Conservation (phyloP, 306 rosid species). For the Lupinus albus region DNA sequence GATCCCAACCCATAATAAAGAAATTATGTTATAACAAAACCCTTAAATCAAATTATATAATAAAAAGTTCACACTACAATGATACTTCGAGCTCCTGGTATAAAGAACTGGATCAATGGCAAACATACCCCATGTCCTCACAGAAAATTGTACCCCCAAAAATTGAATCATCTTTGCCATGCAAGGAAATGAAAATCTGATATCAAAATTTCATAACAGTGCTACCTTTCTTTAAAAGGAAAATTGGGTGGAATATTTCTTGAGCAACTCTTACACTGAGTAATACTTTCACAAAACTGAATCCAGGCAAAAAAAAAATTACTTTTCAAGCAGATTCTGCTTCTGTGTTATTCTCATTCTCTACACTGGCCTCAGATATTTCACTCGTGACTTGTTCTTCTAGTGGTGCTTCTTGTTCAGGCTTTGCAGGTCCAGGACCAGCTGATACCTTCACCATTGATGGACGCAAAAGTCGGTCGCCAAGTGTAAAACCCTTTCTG, state of each 20-base stretch:
- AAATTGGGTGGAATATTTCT: constrained; percentile 36
- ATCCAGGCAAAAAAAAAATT: constrained; percentile 33
- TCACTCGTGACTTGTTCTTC: constrained; percentile 55
- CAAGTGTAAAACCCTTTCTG: constrained; percentile 84
- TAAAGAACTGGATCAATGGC: no score
- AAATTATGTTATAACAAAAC: neutral
- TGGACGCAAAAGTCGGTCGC: constrained; percentile 90
- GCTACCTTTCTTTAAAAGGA: constrained; percentile 29
- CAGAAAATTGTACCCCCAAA: no score
- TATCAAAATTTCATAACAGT: no score
- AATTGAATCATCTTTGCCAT: no score
- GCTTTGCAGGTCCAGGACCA: constrained; percentile 88
- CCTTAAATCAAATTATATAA: neutral
- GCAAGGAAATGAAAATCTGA: no score
- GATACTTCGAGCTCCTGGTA: no score
- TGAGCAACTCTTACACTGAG: constrained; percentile 5
- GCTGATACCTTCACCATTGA: constrained; percentile 98
- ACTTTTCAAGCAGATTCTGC: constrained; percentile 51
- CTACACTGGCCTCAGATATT: constrained; percentile 39
- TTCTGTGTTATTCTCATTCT: constrained; percentile 41
- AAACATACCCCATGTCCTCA: no score
- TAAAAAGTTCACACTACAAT: no score
- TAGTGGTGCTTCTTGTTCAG: constrained; percentile 50
- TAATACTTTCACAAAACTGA: constrained; percentile 55
- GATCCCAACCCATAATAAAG: no score